A percentile compares a stretch with the other conserved stretches of the same genome.
Conservation (phyloP, 176 grass and related monocot species). For the Oryza longistaminata region DNA sequence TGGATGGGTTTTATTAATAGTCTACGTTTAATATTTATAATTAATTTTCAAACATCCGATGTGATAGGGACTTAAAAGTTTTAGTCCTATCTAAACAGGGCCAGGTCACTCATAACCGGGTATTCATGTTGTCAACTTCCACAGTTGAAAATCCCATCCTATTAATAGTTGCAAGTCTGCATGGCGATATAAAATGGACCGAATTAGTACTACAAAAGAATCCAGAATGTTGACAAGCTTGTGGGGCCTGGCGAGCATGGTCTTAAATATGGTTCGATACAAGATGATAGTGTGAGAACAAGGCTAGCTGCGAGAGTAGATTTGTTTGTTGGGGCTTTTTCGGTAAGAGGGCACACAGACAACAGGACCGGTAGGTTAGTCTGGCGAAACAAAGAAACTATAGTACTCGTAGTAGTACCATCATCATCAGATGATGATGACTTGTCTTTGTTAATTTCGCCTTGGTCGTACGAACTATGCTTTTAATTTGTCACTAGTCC, state of each 20-base stretch:
- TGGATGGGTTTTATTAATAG: too few relatives aligned
- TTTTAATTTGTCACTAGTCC: not conserved
- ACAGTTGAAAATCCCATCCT: not conserved
- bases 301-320: not conserved
- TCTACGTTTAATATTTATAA: too few relatives aligned
- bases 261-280: conserved; percentile 21
- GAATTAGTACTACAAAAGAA: not conserved
- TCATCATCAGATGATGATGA: not conserved
- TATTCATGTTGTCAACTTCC: not conserved
- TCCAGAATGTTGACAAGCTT: not conserved
- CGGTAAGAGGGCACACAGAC: not conserved
- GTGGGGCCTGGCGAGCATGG: conserved; percentile 14
- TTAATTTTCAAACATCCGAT: too few relatives aligned
- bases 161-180: not conserved
- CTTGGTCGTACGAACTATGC: not conserved
- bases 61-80: too few relatives aligned
- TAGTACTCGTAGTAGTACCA: not conserved
- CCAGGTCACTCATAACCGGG: not conserved
- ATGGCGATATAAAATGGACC: not conserved
- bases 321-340: conserved; percentile 23
- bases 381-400: not conserved
- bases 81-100: too few relatives aligned
- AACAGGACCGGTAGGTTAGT: not conserved
- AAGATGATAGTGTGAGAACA: not conserved
- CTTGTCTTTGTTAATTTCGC: not conserved